Conservation (phyloP, 2,329 filamentous ascomycete genomes). For the Pestalotiopsis sp. region DNA sequence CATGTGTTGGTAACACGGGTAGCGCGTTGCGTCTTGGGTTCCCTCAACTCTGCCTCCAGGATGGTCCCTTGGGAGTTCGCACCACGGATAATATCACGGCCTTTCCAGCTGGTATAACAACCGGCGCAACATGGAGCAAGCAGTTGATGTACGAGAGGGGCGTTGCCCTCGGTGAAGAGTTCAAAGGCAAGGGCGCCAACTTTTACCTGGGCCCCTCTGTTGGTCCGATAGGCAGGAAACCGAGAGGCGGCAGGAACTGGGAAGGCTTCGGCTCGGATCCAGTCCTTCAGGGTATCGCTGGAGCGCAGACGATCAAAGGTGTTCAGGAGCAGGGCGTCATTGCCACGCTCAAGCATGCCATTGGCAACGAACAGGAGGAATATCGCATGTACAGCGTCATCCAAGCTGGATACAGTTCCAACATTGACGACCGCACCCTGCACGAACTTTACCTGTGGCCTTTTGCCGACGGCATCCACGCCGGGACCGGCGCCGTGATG, state of each 20-base stretch:
- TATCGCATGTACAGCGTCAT: conserved; percentile 59
- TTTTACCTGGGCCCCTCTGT: conserved; percentile 72
- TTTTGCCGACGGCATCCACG: conserved; percentile 75
- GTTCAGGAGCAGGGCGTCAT: conserved; percentile 60
- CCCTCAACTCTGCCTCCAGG: conserved; percentile 72
- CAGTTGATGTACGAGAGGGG: conserved; percentile 69
- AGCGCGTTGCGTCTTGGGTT: conserved; percentile 72
- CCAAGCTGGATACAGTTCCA: conserved; percentile 61
- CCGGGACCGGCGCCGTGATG: conserved; percentile 81
- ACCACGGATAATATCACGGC: conserved; percentile 75
- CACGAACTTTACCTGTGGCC: conserved; percentile 82
- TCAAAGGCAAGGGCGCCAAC: conserved; percentile 73
- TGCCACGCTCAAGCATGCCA: conserved; percentile 58
- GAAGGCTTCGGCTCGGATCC: conserved; percentile 75
- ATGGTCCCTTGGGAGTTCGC: conserved; percentile 72
- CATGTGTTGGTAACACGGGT: conserved; percentile 77
- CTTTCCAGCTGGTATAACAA: conserved; percentile 79
- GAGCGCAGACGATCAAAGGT: conserved; percentile 54
- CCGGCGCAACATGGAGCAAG: conserved; percentile 76
- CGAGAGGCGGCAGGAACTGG: conserved; percentile 74
- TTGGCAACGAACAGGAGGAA: conserved; percentile 56
- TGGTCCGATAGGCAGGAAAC: conserved; percentile 72
- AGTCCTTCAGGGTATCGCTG: conserved; percentile 59
- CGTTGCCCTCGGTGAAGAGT: conserved; percentile 70
- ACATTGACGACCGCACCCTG: conserved; percentile 52